phyloP scores from a whole-genome alignment of 2,329 filamentous ascomycete genomes.

The Onygenales sp. region DNA sequence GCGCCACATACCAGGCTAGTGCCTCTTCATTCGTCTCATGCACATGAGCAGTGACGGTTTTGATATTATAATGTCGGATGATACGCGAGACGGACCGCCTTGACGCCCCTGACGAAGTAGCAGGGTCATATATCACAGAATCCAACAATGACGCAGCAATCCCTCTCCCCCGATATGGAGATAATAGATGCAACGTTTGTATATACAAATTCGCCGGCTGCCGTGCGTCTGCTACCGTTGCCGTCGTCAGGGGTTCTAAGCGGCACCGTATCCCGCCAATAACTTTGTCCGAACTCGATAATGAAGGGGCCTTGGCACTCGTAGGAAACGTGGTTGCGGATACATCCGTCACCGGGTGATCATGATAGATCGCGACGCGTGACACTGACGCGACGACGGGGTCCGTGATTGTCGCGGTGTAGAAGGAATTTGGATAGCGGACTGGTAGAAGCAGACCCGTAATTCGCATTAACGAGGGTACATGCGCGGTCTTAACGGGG shows the following conservation, averaged over 20 bases:
- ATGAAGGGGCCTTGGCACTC: conserved; percentile 10
- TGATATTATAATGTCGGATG: conserved; percentile 41
- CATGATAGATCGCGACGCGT: conserved; percentile 50
- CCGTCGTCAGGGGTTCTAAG: conserved; percentile 26
- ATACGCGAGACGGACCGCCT: conserved; percentile 21
- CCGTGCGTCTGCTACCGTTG: conserved; percentile 7
- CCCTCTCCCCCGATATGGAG: conserved; percentile 49
- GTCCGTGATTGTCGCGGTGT: conserved; percentile 49
- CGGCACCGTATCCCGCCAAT: conserved; percentile 41
- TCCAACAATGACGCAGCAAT: conserved; percentile 48
- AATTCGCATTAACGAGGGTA: conserved; percentile 48
- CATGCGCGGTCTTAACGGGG: conserved; percentile 42
- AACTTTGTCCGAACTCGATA: conserved; percentile 29
- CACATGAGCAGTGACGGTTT: conserved; percentile 51
- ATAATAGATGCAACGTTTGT: conserved; percentile 49
- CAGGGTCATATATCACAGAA: conserved; percentile 24
- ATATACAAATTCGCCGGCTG: conserved; percentile 46
- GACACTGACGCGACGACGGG: conserved; percentile 44
- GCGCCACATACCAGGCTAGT: conserved; percentile 50
- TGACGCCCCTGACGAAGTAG: conserved; percentile 1
- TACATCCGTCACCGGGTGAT: conserved; percentile 28
- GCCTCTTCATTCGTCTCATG: conserved; percentile 55
- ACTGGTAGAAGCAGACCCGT: conserved; percentile 51
- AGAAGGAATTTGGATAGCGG: conserved; percentile 52
- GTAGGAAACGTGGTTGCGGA: conserved; percentile 10